Percentiles rank a stretch among this genome's conserved stretches.
Evolutionary conservation across 2,329 filamentous ascomycete species (phyloP).

Genomic region (Diaporthe vaccinii): DNA sequence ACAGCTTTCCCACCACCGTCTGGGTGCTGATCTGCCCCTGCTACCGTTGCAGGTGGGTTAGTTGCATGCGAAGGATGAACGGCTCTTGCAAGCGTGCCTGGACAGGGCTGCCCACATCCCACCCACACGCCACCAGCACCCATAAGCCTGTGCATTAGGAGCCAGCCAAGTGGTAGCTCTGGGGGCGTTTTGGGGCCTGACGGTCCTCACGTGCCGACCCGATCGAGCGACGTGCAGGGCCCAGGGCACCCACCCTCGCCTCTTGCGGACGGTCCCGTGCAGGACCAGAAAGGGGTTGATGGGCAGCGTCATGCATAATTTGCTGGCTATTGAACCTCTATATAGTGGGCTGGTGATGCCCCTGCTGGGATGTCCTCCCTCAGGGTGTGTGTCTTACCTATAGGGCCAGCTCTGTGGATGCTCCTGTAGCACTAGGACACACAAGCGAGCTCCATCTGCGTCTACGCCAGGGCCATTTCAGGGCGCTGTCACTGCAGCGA

Average conservation of each 20-base stretch:
- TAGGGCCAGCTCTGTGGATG: neutral
- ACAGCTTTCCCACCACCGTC: neutral
- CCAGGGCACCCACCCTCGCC: slow-evolving; percentile 12
- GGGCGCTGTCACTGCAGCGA: neutral
- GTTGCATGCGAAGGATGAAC: slow-evolving; percentile 24
- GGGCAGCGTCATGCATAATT: slow-evolving; percentile 19
- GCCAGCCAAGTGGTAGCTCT: slow-evolving; percentile 8
- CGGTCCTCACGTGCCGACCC: slow-evolving; percentile 24
- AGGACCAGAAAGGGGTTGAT: slow-evolving; percentile 9
- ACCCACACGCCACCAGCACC: neutral
- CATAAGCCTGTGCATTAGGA: neutral
- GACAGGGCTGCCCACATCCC: slow-evolving; percentile 18
- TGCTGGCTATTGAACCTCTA: slow-evolving; percentile 7
- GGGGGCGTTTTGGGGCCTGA: neutral
- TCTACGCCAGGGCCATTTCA: neutral
- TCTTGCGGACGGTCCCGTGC: slow-evolving; percentile 33
- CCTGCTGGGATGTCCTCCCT: neutral
- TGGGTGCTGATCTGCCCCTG: slow-evolving; percentile 16
- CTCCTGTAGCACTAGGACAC: neutral
- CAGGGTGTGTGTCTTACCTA: neutral
- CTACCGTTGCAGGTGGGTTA: slow-evolving; percentile 13
- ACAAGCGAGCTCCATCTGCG: slow-evolving; percentile 4
- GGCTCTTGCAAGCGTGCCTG: slow-evolving; percentile 21
- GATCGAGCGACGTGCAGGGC: slow-evolving; percentile 33
- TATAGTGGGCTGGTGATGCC: neutral